Evolutionary conservation across 352 stramenopile species (phyloP).

Genomic region (Phytophthora cajani): DNA sequence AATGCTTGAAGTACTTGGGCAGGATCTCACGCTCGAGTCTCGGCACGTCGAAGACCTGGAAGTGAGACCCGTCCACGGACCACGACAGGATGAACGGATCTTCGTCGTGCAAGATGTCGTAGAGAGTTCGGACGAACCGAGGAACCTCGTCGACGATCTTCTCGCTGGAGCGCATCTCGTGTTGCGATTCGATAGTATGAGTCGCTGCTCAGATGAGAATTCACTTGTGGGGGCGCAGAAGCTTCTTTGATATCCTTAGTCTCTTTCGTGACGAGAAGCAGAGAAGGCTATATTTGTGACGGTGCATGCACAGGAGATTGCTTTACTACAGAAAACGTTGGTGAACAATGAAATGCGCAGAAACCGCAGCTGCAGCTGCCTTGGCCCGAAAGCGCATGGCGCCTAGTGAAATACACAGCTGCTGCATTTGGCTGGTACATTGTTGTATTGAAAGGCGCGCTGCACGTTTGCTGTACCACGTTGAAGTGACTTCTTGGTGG

Average conservation of each 20-base stretch:
- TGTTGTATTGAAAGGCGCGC: neutral
- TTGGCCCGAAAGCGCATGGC: neutral
- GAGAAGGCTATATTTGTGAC: neutral
- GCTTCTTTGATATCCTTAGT: neutral
- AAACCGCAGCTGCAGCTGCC: conserved; percentile 25
- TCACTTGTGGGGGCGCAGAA: conserved; percentile 10
- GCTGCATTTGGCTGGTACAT: conserved; percentile 11
- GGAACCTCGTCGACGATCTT: conserved; percentile 49
- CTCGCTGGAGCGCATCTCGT: conserved; percentile 18
- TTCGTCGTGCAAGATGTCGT: conserved; percentile 73
- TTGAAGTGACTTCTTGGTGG: conserved; percentile 29
- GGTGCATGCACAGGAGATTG: neutral
- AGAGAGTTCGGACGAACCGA: conserved; percentile 77
- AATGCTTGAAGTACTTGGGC: conserved; percentile 92
- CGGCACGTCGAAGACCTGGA: conserved; percentile 69
- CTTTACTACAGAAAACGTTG: neutral
- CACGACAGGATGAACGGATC: conserved; percentile 67
- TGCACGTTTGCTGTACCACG: neutral
- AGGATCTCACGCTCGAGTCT: conserved; percentile 88
- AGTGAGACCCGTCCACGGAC: conserved; percentile 67
- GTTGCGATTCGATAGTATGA: neutral
- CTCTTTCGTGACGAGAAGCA: neutral
- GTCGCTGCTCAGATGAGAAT: conserved; percentile 12
- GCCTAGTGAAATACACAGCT: conserved; percentile 5
- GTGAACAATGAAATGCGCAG: conserved; percentile 2